Percentiles rank a stretch among this genome's conserved stretches.
Conservation (phyloP, 2,329 filamentous ascomycete species). For the Fusarium gaditjirri region DNA sequence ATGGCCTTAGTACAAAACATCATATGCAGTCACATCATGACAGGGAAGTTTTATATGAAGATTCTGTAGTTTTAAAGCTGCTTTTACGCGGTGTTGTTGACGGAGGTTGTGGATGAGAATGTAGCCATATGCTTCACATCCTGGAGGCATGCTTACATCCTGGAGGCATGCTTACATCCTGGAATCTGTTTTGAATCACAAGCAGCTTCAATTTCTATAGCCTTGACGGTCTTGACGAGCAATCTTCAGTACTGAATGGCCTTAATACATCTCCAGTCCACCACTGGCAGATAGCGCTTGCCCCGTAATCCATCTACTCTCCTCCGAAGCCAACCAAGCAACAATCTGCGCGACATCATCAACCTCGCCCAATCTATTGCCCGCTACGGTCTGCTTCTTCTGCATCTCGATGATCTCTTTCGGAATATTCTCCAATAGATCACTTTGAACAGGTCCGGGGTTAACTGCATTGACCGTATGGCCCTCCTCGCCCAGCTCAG, state of each 20-base stretch:
- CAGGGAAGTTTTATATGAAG: too few species aligned
- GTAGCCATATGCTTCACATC: not conserved
- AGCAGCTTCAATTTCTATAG: too few species aligned
- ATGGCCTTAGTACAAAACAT: too few species aligned
- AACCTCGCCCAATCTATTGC: conserved; percentile 60
- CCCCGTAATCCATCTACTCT: conserved; percentile 62
- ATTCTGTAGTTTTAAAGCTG: too few species aligned
- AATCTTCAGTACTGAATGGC: not conserved
- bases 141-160: not conserved
- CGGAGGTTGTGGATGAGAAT: too few species aligned
- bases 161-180: too few species aligned
- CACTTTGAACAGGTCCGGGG: conserved; percentile 68
- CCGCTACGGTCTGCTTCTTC: conserved; percentile 57
- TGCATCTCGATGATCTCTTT: conserved; percentile 23
- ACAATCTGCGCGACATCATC: conserved; percentile 68
- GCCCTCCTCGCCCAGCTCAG: conserved; percentile 58
- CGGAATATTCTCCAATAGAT: conserved; percentile 61
- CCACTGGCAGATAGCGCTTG: conserved; percentile 67
- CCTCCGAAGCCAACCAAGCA: conserved; percentile 62
- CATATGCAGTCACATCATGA: too few species aligned
- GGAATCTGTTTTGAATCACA: rapidly evolving
- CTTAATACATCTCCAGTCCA: conserved; percentile 26
- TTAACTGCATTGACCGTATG: conserved; percentile 71
- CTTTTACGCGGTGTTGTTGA: too few species aligned
- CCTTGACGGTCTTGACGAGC: not conserved